These are phyloP conservation scores for Trichoderma parareesei DNA, from an alignment of 495 filamentous ascomycete genomes.

Conservation along the genomic window DNA sequence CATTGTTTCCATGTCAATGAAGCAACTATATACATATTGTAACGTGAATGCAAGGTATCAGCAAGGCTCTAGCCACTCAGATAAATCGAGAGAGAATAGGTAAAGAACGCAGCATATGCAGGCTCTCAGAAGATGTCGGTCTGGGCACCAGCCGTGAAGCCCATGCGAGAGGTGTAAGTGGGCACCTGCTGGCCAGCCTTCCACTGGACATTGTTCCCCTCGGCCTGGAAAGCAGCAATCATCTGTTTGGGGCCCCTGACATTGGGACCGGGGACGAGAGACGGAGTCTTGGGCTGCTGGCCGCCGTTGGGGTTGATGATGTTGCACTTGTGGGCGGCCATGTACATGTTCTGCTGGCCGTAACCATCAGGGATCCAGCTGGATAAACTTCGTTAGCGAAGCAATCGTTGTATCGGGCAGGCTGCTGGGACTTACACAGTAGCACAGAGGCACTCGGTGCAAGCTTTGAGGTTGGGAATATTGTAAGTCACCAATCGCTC, in stretches of 20 bases:
- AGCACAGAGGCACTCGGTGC: constrained; percentile 1
- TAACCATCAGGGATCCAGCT: neutral
- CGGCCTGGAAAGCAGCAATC: constrained; percentile 4
- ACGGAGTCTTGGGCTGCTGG: constrained; percentile 6
- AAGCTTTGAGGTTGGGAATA: constrained; percentile 3
- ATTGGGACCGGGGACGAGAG: neutral
- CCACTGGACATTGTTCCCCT: neutral
- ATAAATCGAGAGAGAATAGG: neutral
- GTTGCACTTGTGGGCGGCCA: neutral
- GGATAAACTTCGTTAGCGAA: neutral
- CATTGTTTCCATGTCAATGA: neutral
- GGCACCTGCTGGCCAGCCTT: neutral
- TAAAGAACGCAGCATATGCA: neutral
- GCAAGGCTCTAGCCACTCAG: neutral
- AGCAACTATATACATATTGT: neutral
- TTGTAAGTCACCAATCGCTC: neutral
- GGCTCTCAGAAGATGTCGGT: neutral
- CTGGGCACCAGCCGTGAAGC: constrained; percentile 1
- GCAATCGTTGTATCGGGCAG: neutral
- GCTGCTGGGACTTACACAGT: constrained; percentile 1
- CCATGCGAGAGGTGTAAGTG: neutral
- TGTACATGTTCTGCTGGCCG: constrained; percentile 7
- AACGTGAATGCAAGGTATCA: neutral
- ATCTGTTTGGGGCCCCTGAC: constrained; percentile 1
- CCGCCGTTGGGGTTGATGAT: constrained; percentile 2